A percentile compares a stretch with the other conserved stretches of the same genome.
phyloP scores from a whole-genome alignment of 2,329 filamentous ascomycete species.

The Verticillium dahliae region DNA sequence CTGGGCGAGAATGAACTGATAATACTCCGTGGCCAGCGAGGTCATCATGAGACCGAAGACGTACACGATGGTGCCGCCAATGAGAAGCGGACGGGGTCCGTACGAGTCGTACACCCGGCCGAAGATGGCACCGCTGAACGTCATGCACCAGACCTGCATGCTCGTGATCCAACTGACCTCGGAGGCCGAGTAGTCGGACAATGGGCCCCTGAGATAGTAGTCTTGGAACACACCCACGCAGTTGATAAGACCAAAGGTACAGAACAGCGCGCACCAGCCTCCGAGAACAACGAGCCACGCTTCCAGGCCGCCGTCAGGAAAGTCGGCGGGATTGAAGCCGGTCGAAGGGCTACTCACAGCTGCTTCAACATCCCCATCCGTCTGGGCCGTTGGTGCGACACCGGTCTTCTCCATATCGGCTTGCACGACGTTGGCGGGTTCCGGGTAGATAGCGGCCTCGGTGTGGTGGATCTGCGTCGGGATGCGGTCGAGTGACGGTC shows the following conservation, averaged over 20 bases:
- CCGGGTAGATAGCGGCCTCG: constrained; percentile 25
- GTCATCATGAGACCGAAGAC: constrained; percentile 36
- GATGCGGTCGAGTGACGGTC: constrained; percentile 17
- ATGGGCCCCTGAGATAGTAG: constrained; percentile 31
- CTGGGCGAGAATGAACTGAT: constrained; percentile 32
- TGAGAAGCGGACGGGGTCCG: constrained; percentile 29
- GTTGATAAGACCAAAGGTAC: constrained; percentile 28
- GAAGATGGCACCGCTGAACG: constrained; percentile 30
- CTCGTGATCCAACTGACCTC: constrained; percentile 39
- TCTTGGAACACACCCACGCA: constrained; percentile 40
- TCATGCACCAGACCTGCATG: constrained; percentile 32
- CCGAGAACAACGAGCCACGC: constrained; percentile 20
- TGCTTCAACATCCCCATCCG: background rate
- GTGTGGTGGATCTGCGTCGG: constrained; percentile 24
- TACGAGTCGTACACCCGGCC: constrained; percentile 36
- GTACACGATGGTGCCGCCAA: constrained; percentile 25
- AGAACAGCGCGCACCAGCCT: constrained; percentile 12
- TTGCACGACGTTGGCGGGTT: constrained; percentile 20
- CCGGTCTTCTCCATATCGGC: constrained; percentile 27
- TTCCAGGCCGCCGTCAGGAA: constrained; percentile 16
- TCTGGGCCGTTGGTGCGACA: constrained; percentile 6
- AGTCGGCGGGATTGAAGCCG: background rate
- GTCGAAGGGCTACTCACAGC: background rate
- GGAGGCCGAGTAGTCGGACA: constrained; percentile 23
- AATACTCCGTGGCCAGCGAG: constrained; percentile 36